phyloP scores from a whole-genome alignment of 192 early-diverging fungal genomes.

The Geranomyces michiganensis region DNA sequence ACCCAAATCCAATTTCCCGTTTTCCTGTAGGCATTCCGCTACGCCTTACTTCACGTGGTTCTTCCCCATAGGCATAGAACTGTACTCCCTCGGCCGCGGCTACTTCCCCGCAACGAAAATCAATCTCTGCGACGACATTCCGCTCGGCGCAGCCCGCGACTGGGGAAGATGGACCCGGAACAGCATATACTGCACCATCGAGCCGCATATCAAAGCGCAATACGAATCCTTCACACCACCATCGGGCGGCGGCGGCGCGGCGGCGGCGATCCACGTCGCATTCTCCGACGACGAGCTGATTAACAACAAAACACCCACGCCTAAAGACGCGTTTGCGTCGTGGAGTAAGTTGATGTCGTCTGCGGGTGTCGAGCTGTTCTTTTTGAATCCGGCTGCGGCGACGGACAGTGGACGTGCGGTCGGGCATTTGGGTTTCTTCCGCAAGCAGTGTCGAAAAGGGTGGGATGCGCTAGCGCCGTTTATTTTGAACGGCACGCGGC shows the following conservation, averaged over 20 bases:
- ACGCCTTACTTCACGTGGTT: background rate
- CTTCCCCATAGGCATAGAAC: conserved; percentile 8
- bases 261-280: conserved; percentile 10
- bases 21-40: too few species aligned
- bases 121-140: conserved; percentile 32
- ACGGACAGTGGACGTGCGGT: background rate
- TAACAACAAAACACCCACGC: background rate
- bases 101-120: conserved; percentile 44
- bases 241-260: background rate
- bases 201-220: conserved; percentile 6
- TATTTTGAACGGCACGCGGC: conserved; percentile 10
- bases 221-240: conserved; percentile 20
- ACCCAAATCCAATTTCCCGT: too few species aligned
- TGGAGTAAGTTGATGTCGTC: conserved; percentile 2
- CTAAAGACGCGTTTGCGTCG: background rate
- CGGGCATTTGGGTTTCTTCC: conserved; percentile 24
- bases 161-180: conserved; percentile 18
- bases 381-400: conserved; percentile 5
- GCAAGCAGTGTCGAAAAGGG: conserved; percentile 6
- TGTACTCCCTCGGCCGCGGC: conserved; percentile 2
- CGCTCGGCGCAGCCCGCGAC: conserved; percentile 21
- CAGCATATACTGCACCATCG: conserved; percentile 21
- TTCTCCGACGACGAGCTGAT: conserved; percentile 11
- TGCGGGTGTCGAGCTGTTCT: conserved; percentile 1
- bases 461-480: conserved; percentile 17